phyloP scores from a whole-genome alignment of 495 filamentous ascomycete species.

The Penicillium parvum region DNA sequence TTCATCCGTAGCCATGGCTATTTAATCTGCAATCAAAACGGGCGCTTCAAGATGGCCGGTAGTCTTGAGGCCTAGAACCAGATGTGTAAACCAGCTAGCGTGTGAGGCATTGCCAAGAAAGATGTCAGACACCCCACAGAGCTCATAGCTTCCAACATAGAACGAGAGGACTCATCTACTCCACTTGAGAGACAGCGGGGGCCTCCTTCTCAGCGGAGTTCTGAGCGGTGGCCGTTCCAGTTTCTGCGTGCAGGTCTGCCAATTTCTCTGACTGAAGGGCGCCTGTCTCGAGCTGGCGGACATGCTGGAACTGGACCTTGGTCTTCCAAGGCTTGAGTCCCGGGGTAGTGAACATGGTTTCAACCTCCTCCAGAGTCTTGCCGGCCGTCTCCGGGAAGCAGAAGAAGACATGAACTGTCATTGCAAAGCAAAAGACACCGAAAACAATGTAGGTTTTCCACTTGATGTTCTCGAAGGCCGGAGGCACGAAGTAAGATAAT shows the following conservation, averaged over 20 bases:
- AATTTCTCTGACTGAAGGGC: conserved; percentile 27
- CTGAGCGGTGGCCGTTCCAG: not conserved
- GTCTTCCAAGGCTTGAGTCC: conserved; percentile 66
- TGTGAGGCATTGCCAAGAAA: no score
- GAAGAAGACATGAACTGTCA: conserved; percentile 74
- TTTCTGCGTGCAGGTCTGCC: conserved; percentile 14
- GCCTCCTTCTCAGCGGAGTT: conserved; percentile 6
- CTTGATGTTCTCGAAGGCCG: conserved; percentile 66
- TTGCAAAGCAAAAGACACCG: conserved; percentile 67
- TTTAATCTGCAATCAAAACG: no score
- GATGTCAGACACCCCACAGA: no score
- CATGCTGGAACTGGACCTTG: conserved; percentile 33
- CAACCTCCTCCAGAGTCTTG: conserved; percentile 75
- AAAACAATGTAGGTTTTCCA: conserved; percentile 76
- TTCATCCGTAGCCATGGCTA: no score
- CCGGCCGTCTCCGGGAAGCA: conserved; percentile 80
- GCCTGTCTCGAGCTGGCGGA: conserved; percentile 27
- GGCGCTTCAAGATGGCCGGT: no score
- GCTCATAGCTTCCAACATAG: no score
- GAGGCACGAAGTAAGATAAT: conserved; percentile 72
- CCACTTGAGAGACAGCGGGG: not conserved
- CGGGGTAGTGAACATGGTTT: conserved; percentile 63
- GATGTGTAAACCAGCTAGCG: no score
- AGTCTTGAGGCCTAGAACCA: no score
- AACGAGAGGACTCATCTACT: no score